Evolutionary conservation across 1,284 basidiomycete genomes (phyloP), one percentile per base, ranked within the genome.

Genomic region (Moesziomyces sp.): DNA sequence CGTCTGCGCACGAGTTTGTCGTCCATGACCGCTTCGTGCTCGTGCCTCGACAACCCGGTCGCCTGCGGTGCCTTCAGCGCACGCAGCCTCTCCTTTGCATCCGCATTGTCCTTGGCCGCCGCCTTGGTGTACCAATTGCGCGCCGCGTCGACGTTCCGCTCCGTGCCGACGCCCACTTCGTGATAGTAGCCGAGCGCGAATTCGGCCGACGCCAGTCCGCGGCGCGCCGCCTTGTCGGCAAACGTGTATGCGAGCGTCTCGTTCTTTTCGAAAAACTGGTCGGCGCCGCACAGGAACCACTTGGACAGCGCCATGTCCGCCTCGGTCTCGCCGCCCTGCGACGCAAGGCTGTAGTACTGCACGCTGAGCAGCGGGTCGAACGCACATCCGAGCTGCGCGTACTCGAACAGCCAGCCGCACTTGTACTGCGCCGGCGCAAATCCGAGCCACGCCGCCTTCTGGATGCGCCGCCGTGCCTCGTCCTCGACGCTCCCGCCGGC

Each of bases 301-400:
- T 95, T 97, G 85, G 89, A 90, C 49, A 97, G 87, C 8, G 93
- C 94, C 93, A 98, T 95, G 84, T 97, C 94, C 0, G 95, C 95
- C 82, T 97, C 94, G 45, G 89, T 87, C 85, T 97, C 93, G 52
- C 82, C 82, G n/a, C 77, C 81, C 51, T 83, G 80, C 26, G 76
- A 91, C 0, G 94, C 95, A 9, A 87, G 84, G 33, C 89, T 90
- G 85, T 97, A 97, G 85, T 94, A 97, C 84, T 96, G 93, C 24
- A 98, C 94, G 59, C 90, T 92, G 44, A 97, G 87, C 18, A 97
- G 86, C 0, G 94, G 91, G 79, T 97, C 94, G 84, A 94, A 97
- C 0, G 90, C 88, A 86, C 92, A 94, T 0, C 91, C 91, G 1
- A 93, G 87, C 43, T 90, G 88, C 0, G 94, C 94, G 77, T 96